Evolutionary conservation across 1,139 yeast genomes (phyloP).

Genomic region (Debaryomyces coudertii): DNA sequence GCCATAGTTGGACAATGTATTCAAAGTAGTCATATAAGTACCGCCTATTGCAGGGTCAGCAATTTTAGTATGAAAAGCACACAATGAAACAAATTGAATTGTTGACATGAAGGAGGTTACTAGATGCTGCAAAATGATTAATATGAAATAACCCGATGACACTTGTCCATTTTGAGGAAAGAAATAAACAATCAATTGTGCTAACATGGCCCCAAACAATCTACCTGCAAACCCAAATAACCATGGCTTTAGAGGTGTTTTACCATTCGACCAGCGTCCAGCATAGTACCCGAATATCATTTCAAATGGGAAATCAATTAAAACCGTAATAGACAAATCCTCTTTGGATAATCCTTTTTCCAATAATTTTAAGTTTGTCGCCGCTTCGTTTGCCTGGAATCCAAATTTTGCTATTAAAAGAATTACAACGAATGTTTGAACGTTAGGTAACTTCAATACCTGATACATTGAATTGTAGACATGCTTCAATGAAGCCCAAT

Average conservation of each 20-base stretch:
- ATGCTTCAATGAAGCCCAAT: slow-evolving; percentile 34
- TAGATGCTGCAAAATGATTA: slow-evolving; percentile 80
- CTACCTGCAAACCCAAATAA: slow-evolving; percentile 87
- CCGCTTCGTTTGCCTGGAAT: slow-evolving; percentile 94
- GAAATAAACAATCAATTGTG: slow-evolving; percentile 69
- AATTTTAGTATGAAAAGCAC: slow-evolving; percentile 92
- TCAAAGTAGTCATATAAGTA: slow-evolving; percentile 94
- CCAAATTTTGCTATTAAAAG: slow-evolving; percentile 86
- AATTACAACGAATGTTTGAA: slow-evolving; percentile 72
- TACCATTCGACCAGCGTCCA: slow-evolving; percentile 89
- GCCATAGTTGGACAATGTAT: slow-evolving; percentile 89
- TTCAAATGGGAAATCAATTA: slow-evolving; percentile 96
- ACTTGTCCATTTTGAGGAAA: slow-evolving; percentile 68
- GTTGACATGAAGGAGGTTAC: slow-evolving; percentile 92
- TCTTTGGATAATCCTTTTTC: slow-evolving; percentile 94
- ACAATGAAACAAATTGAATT: slow-evolving; percentile 89
- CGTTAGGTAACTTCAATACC: slow-evolving; percentile 74
- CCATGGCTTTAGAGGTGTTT: slow-evolving; percentile 82
- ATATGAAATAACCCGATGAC: slow-evolving; percentile 53
- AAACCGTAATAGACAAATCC: slow-evolving; percentile 87
- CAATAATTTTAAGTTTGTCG: slow-evolving; percentile 86
- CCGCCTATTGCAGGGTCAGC: slow-evolving; percentile 98
- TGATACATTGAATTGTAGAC: slow-evolving; percentile 80
- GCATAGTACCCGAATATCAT: slow-evolving; percentile 93
- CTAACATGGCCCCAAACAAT: slow-evolving; percentile 70